Base-by-base conservation (phyloP, 169 alveolate species). In the Eimeria maxima region DNA sequence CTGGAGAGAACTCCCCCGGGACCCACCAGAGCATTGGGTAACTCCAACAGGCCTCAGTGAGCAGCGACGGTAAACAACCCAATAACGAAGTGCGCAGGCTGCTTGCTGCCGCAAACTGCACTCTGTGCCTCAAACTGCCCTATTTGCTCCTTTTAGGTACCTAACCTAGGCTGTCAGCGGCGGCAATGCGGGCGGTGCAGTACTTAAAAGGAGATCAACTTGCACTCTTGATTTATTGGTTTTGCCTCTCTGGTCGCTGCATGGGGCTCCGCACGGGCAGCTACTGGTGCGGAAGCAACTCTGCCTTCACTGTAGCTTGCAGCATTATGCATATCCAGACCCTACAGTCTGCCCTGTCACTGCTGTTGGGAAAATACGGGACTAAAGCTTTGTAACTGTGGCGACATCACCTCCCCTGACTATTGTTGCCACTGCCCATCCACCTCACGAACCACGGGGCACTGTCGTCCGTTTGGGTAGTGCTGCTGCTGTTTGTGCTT, bases 401-500 rank as follows among this genome's bases (percentile, higher is more conserved):
- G 67, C 44, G 24, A 67, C 8, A 81, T 57, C 83, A 60, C 93
- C 93, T 57, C 65, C 93, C 78, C 18, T 60, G 60, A n/a, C 83
- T 22, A n/a, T 29, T 63, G 93, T 27, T 87, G 65, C 93, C 81
- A 50, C 83, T 87, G 93, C 93, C 93, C 93, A 87, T 38, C 93
- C 93, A 87, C 29, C 93, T 42, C 65, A 63, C 22, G 10, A 87
- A 63, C 93, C 93, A 87, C 20, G 93, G 53, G 8, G 45, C 63
- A 1, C 38, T 33, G 10, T 87, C 93, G 38, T 87, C 93, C 50
- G 65, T n/a, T n/a, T 24, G 81, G 71, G 60, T 22, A 10, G 22
- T 42, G 81, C 42, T 87, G 45, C 93, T 87, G 67, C 81, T 47
- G 93, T 33, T 63, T 6, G 45, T 8, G 60, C 47, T 47, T 45